phyloP scores from a whole-genome alignment of 2,329 filamentous ascomycete species.

The Daldinia eschscholtzii region DNA sequence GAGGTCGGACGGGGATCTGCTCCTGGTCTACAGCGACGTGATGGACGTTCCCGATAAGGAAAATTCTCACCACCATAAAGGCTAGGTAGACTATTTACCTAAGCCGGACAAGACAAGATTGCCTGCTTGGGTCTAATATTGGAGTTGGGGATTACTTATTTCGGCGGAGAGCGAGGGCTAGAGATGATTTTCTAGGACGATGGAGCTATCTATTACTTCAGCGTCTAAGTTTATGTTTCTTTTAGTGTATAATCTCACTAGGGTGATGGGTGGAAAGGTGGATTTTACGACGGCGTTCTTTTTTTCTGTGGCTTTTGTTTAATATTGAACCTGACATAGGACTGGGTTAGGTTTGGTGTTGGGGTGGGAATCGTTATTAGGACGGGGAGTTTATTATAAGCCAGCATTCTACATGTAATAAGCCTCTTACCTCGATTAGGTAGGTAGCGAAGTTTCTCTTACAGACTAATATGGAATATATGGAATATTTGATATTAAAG shows the following conservation, averaged over 20 bases:
- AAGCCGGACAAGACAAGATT: too few relatives aligned
- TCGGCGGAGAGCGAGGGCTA: neutral
- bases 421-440: neutral
- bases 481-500: neutral
- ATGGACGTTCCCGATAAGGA: neutral
- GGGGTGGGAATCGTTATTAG: neutral
- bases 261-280: too few relatives aligned
- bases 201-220: neutral
- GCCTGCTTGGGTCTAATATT: neutral
- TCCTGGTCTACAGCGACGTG: neutral
- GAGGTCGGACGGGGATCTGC: neutral
- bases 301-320: neutral
- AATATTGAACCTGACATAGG: neutral
- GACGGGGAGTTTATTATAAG: neutral
- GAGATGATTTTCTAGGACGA: neutral
- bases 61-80: too few relatives aligned
- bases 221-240: neutral
- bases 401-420: neutral
- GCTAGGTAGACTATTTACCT: too few relatives aligned
- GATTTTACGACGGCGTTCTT: too few relatives aligned
- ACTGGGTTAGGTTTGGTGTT: neutral
- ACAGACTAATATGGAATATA: neutral
- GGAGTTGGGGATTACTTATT: neutral
- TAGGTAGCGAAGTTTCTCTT: constrained; percentile 2
- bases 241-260: too few relatives aligned